Percentiles rank a stretch among this genome's conserved stretches.
Evolutionary conservation across 805 yeast species (phyloP).

Genomic region (Candida chilensis): DNA sequence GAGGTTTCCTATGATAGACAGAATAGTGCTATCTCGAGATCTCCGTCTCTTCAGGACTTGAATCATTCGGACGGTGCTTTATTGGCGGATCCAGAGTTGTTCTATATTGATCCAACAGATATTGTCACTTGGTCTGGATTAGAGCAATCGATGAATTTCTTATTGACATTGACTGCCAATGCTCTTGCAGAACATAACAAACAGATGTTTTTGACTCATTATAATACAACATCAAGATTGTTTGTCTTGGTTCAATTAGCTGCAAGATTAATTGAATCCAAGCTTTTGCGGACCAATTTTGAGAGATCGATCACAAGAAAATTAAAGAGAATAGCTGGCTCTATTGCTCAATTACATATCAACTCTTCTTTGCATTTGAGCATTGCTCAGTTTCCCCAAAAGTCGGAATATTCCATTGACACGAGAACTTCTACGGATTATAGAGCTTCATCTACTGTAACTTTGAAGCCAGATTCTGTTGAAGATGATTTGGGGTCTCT

Average conservation of each 20-base stretch:
- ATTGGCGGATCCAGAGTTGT: slow-evolving; percentile 24
- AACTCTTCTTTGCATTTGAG: slow-evolving; percentile 55
- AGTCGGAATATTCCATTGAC: no score
- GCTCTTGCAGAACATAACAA: slow-evolving; percentile 43
- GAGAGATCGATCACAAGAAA: slow-evolving; percentile 37
- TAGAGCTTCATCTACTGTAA: slow-evolving; percentile 1
- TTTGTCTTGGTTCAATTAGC: slow-evolving; percentile 44
- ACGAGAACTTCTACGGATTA: no score
- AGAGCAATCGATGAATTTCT: slow-evolving; percentile 34
- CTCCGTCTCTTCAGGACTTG: background rate
- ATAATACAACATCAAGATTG: slow-evolving; percentile 44
- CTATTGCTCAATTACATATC: slow-evolving; percentile 55
- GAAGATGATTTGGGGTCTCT: no score
- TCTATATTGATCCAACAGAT: slow-evolving; percentile 54
- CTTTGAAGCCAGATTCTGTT: slow-evolving; percentile 2
- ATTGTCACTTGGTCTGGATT: slow-evolving; percentile 52
- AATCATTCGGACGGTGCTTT: slow-evolving; percentile 4
- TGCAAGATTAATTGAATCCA: slow-evolving; percentile 43
- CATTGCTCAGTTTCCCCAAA: no score
- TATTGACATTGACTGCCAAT: slow-evolving; percentile 38
- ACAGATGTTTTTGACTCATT: slow-evolving; percentile 42
- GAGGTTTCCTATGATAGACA: no score
- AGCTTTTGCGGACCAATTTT: slow-evolving; percentile 35
- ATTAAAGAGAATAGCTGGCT: slow-evolving; percentile 40
- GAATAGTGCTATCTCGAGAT: background rate